Percentiles rank a stretch among this genome's conserved stretches.
Conservation (phyloP, 352 stramenopile genomes). For the Phytophthora agathidicida region DNA sequence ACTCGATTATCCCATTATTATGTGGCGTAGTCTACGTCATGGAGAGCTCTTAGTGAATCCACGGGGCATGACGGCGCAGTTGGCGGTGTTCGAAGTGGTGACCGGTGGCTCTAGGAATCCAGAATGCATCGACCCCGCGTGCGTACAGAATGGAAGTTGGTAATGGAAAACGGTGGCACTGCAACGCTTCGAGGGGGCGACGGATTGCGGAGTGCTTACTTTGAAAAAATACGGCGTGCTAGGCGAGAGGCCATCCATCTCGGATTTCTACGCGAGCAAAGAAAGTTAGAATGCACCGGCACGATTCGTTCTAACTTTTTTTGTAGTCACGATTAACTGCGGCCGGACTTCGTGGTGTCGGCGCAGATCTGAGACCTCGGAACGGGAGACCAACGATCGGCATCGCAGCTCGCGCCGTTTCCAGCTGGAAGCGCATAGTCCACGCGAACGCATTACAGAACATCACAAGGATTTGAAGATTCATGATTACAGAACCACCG, state of each 20-base stretch:
- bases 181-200: not conserved
- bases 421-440: conserved; percentile 2
- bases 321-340: too few relatives aligned
- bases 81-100: not conserved
- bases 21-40: not conserved
- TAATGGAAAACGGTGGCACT: not conserved
- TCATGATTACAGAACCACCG: not conserved
- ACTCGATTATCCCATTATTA: conserved; percentile 1
- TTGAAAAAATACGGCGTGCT: not conserved
- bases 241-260: not conserved
- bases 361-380: too few relatives aligned
- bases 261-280: not conserved
- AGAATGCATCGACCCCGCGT: too few relatives aligned
- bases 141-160: too few relatives aligned
- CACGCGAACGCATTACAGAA: not conserved
- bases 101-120: not conserved
- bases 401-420: not conserved
- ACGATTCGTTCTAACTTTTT: not conserved
- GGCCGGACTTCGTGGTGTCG: not conserved
- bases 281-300: not conserved
- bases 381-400: not conserved
- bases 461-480: conserved; percentile 20
- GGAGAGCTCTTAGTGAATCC: not conserved
- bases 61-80: not conserved
- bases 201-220: conserved; percentile 7